phyloP scores from a whole-genome alignment of 257 asterid genomes.

The Voacanga thouarsii region DNA sequence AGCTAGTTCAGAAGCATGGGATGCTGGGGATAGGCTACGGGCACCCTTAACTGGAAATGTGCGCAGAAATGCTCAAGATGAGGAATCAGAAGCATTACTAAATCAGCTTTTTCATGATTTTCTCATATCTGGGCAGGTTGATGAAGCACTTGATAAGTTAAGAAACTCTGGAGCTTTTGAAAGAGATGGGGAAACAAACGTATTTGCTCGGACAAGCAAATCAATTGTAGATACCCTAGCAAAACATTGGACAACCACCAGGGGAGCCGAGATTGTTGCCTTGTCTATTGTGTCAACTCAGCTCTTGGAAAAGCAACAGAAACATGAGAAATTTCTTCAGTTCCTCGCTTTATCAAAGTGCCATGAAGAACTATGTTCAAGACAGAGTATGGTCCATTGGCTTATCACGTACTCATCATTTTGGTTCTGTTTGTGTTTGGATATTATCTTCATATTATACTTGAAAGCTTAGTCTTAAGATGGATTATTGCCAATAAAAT shows the following conservation, averaged over 20 bases:
- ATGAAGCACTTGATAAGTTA: conserved; percentile 65
- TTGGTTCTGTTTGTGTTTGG: background rate
- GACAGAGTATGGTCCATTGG: conserved; percentile 61
- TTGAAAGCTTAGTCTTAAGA: background rate
- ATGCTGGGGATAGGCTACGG: conserved; percentile 69
- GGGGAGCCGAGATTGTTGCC: conserved; percentile 83
- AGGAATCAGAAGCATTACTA: conserved; percentile 86
- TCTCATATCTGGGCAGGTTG: conserved; percentile 74
- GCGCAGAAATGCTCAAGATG: conserved; percentile 73
- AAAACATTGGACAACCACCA: conserved; percentile 94
- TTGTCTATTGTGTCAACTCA: conserved; percentile 73
- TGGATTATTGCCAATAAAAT: background rate
- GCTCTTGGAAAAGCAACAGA: conserved; percentile 83
- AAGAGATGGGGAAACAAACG: conserved; percentile 85
- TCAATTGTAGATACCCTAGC: conserved; percentile 93
- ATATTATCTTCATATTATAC: background rate
- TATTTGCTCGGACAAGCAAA: conserved; percentile 78
- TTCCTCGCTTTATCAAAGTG: conserved; percentile 95
- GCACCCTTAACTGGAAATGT: conserved; percentile 54
- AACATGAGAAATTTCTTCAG: conserved; percentile 81
- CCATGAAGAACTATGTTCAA: conserved; percentile 82
- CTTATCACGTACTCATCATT: conserved; percentile 14
- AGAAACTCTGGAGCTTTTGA: conserved; percentile 75
- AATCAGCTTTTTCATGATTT: conserved; percentile 82
- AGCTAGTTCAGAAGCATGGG: conserved; percentile 83